Percentiles rank a stretch among this genome's conserved stretches.
phyloP scores from a whole-genome alignment of 495 filamentous ascomycete genomes.

The Penicillium riverlandense region DNA sequence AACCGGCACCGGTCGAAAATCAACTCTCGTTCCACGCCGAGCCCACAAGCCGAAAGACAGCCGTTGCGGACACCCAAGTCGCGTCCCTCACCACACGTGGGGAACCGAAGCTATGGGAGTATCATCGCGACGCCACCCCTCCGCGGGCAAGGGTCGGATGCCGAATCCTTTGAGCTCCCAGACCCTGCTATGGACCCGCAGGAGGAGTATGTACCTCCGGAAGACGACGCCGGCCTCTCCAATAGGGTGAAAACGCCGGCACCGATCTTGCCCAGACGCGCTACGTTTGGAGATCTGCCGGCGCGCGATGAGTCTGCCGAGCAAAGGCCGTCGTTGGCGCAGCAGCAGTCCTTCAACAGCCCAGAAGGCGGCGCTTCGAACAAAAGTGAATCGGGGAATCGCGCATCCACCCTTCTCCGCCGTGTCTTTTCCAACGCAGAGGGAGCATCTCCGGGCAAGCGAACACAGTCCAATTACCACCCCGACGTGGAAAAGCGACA shows the following conservation, averaged over 20 bases:
- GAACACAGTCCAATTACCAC: slow-evolving; percentile 28
- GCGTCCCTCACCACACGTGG: slow-evolving; percentile 28
- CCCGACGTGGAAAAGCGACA: slow-evolving; percentile 53
- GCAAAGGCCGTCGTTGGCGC: slow-evolving; percentile 4
- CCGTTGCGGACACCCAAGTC: slow-evolving; percentile 32
- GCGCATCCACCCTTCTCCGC: slow-evolving; percentile 26
- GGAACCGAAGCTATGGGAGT: slow-evolving; percentile 58
- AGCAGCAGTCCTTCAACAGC: background rate
- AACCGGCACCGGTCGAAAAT: background rate
- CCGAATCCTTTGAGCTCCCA: slow-evolving; percentile 59
- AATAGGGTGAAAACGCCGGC: slow-evolving; percentile 15
- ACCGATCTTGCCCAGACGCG: slow-evolving; percentile 20
- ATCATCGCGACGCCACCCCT: slow-evolving; percentile 60
- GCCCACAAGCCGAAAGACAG: slow-evolving; percentile 25
- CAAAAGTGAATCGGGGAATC: slow-evolving; percentile 1
- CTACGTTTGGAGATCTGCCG: slow-evolving; percentile 6
- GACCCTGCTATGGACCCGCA: slow-evolving; percentile 59
- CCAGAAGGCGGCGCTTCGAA: too few relatives aligned
- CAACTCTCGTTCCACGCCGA: slow-evolving; percentile 16
- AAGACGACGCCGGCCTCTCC: slow-evolving; percentile 8
- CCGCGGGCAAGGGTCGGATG: slow-evolving; percentile 22
- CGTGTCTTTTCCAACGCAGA: slow-evolving; percentile 30
- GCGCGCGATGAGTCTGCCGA: slow-evolving; percentile 3
- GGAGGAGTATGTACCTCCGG: slow-evolving; percentile 21
- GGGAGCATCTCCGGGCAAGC: slow-evolving; percentile 20